phyloP scores from a whole-genome alignment of 1,284 basidiomycete genomes.

The Cutaneotrichosporon arboriforme region DNA sequence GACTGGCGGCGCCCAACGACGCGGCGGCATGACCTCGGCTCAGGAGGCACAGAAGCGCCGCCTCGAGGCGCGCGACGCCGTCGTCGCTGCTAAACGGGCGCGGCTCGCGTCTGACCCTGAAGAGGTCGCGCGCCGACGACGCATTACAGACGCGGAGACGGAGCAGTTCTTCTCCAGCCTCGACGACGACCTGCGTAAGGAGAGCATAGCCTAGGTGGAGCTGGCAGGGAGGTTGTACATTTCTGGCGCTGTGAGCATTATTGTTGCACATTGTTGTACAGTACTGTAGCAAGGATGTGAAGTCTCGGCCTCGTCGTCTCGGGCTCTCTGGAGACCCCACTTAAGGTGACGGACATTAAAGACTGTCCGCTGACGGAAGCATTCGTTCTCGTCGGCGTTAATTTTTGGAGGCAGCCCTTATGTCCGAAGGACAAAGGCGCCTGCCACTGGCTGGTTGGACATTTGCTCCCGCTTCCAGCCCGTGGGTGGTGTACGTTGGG shows the following conservation, averaged over 20 bases:
- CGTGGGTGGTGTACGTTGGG: neutral
- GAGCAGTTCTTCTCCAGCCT: slow-evolving; percentile 35
- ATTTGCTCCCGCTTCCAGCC: neutral
- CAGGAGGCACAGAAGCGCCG: slow-evolving; percentile 72
- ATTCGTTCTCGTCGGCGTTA: too few species aligned
- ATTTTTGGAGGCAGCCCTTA: too few species aligned
- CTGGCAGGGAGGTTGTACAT: too few species aligned
- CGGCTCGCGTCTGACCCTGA: slow-evolving; percentile 53
- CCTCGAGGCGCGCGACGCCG: slow-evolving; percentile 66
- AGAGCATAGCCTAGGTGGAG: too few species aligned
- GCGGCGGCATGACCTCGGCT: slow-evolving; percentile 45
- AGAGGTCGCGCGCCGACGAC: slow-evolving; percentile 24
- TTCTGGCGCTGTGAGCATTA: neutral
- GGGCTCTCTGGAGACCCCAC: too few species aligned
- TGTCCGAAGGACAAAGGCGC: too few species aligned
- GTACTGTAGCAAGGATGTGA: too few species aligned
- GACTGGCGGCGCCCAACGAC: slow-evolving; percentile 26
- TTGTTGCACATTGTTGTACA: too few species aligned
- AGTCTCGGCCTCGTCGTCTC: too few species aligned
- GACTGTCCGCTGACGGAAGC: too few species aligned
- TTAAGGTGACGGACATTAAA: too few species aligned
- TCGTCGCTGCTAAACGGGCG: slow-evolving; percentile 72
- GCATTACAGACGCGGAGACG: slow-evolving; percentile 26
- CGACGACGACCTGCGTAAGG: slow-evolving; percentile 24
- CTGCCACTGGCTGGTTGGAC: neutral